Percentiles rank a stretch among this genome's conserved stretches.
Evolutionary conservation across 2,329 filamentous ascomycete genomes (phyloP).

Genomic region (Aspergillus japonicus): DNA sequence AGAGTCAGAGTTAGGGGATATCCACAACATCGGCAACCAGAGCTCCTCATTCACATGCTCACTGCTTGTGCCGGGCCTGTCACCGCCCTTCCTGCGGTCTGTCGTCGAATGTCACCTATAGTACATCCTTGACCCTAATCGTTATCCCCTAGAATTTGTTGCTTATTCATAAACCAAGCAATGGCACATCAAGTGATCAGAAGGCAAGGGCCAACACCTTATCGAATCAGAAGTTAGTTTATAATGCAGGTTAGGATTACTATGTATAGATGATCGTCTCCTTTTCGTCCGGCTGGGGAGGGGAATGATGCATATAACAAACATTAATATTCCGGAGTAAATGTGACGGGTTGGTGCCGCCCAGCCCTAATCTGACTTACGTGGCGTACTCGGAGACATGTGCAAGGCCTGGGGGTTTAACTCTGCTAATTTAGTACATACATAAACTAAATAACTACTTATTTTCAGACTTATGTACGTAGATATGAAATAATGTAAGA

Average conservation of each 20-base stretch:
- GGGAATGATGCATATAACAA: conserved; percentile 1
- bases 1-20: neutral
- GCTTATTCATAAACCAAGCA: neutral
- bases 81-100: no score
- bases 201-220: conserved; percentile 3
- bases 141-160: no score
- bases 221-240: neutral
- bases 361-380: neutral
- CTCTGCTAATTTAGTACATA: neutral
- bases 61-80: neutral
- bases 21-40: neutral
- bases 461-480: no score
- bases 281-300: neutral
- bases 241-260: neutral
- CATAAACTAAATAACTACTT: no score
- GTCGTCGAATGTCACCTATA: no score
- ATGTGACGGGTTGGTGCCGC: neutral
- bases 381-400: neutral
- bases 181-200: conserved; percentile 14
- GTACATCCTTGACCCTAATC: no score
- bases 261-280: conserved; percentile 13
- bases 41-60: neutral
- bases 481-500: neutral
- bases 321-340: conserved; percentile 1
- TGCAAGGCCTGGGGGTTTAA: neutral